Evolutionary conservation across 768 basidiomycete species (phyloP), one percentile per base, ranked within the genome.

Genomic region (Macrolepiota dolichaula): DNA sequence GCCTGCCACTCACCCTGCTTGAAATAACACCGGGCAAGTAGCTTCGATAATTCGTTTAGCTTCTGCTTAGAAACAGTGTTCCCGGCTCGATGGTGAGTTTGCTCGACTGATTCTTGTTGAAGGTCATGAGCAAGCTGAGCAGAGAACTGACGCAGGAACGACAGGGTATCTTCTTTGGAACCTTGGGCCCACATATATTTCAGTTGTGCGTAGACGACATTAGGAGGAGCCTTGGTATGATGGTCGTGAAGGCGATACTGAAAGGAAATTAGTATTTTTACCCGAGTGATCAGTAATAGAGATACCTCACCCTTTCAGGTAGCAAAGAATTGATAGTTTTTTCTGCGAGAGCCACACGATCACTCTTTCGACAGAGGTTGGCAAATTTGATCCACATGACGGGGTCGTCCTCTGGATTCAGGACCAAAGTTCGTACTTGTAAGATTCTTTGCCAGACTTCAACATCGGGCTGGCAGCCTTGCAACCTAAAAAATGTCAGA

Each of bases 331-430:
- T 92, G 68, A 99, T 90, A 0, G 96, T 97, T 76, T 98, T 98
- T 67, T 98, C 95, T 0, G 96, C 96, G 53, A 99, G 77, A n/a
- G 84, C 83, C 85, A 98, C 92, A 4, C 97, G 87, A 53, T 96
- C 94, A 17, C 86, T 91, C 75, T 96, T 96, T 55, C 97, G 92
- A 70, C 97, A 98, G 1, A 98, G 79, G 68, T 99, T 98, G 2
- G 96, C 94, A 69, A 99, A 98, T 74, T 97, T 95, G 74, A 99
- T 97, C 95, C 96, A 98, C 87, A 97, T 98, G 50, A 91, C 85
- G 47, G 92, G 93, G 70, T 98, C 95, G 64, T 97, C 94, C 64
- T 92, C 92, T 0, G 97, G 96, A 47, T 86, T 91, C 27, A 98
- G 79, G 22, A 99, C 95, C 55, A 98, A 81, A 0, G 96, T 94